Conservation (phyloP, 192 early-diverging fungal species). For the Funneliformis geosporum region DNA sequence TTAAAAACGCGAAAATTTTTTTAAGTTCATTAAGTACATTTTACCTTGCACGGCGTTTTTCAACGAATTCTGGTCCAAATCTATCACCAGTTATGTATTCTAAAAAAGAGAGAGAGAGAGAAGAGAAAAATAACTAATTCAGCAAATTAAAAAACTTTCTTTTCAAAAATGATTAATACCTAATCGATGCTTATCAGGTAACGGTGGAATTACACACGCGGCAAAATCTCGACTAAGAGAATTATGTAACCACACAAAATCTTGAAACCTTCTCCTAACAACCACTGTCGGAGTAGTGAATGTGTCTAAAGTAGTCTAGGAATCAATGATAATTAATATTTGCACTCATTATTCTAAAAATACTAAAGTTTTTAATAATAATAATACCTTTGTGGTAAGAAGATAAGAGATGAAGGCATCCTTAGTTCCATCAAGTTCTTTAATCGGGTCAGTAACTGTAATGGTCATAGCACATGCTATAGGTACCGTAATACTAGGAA, state of each 20-base stretch:
- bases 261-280: conserved; percentile 89
- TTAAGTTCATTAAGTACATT: neutral
- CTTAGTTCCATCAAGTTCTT: conserved; percentile 85
- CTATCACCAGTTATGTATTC: conserved; percentile 96
- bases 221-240: conserved; percentile 74
- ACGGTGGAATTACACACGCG: conserved; percentile 81
- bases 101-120: conserved; percentile 18
- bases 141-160: too few species aligned
- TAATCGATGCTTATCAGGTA: conserved; percentile 91
- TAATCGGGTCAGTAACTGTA: conserved; percentile 77
- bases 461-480: conserved; percentile 51
- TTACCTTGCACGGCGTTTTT: conserved; percentile 66
- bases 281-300: conserved; percentile 57
- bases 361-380: conserved; percentile 11
- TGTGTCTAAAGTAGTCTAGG: conserved; percentile 62
- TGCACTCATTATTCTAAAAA: neutral
- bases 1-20: neutral
- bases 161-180: conserved; percentile 42
- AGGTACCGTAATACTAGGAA: neutral
- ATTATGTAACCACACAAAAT: conserved; percentile 89
- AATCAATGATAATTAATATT: neutral
- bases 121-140: too few species aligned
- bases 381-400: conserved; percentile 70
- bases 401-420: conserved; percentile 83
- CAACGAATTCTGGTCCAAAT: conserved; percentile 90